Conservation (phyloP, 2,329 filamentous ascomycete genomes). For the Talaromyces sp. region DNA sequence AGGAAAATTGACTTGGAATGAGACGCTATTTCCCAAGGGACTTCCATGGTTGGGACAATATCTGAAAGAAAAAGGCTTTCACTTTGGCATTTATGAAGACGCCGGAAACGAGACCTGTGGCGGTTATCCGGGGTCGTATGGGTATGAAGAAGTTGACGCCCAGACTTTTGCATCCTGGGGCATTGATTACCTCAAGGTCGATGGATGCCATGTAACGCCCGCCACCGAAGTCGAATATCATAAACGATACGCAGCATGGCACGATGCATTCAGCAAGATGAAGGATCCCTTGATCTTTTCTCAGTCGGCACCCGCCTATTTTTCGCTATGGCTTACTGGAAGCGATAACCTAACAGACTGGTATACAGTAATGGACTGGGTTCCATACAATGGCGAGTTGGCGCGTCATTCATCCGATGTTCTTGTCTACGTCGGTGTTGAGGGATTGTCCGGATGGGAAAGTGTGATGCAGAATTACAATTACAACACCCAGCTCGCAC, state of each 20-base stretch:
- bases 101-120: slow-evolving; percentile 41
- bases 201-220: slow-evolving; percentile 35
- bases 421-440: slow-evolving; percentile 34
- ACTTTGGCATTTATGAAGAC: slow-evolving; percentile 44
- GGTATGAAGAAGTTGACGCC: slow-evolving; percentile 38
- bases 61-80: slow-evolving; percentile 34
- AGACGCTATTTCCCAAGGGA: slow-evolving; percentile 38
- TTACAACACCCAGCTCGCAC: slow-evolving; percentile 37
- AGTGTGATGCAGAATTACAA: slow-evolving; percentile 46
- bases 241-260: slow-evolving; percentile 38
- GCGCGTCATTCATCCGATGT: slow-evolving; percentile 42
- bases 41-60: slow-evolving; percentile 38
- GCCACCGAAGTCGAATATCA: slow-evolving; percentile 21
- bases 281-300: slow-evolving; percentile 38
- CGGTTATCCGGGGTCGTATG: slow-evolving; percentile 37
- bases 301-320: slow-evolving; percentile 44
- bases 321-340: slow-evolving; percentile 19
- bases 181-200: slow-evolving; percentile 46
- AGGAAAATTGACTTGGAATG: slow-evolving; percentile 38
- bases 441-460: slow-evolving; percentile 36
- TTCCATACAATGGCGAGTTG: slow-evolving; percentile 36
- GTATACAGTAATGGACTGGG: slow-evolving; percentile 43
- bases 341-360: slow-evolving; percentile 36
- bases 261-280: slow-evolving; percentile 32
- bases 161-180: slow-evolving; percentile 33